phyloP scores from a whole-genome alignment of 2,329 filamentous ascomycete species.

The Aspergillus texensis region DNA sequence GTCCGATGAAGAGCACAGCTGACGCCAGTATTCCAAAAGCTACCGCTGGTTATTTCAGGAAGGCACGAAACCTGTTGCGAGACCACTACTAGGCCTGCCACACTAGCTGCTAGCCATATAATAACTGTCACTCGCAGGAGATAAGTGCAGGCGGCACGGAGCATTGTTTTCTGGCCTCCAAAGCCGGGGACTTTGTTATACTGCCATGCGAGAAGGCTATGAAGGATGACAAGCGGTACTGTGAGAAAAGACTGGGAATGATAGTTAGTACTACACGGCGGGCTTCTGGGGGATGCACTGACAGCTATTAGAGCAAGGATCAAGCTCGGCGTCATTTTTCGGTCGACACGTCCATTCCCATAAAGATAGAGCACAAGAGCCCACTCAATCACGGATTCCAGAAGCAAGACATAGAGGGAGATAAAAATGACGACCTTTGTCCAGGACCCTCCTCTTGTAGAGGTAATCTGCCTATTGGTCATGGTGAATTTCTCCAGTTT shows the following conservation, averaged over 20 bases:
- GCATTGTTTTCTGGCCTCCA: conserved; percentile 31
- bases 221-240: conserved; percentile 38
- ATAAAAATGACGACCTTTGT: conserved; percentile 40
- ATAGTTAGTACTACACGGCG: background rate
- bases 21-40: conserved; percentile 39
- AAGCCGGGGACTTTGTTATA: conserved; percentile 36
- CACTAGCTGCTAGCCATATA: conserved; percentile 42
- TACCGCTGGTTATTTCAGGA: conserved; percentile 24
- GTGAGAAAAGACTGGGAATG: conserved; percentile 38
- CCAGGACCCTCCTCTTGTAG: conserved; percentile 35
- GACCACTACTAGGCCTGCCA: conserved; percentile 40
- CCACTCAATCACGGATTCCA: conserved; percentile 39
- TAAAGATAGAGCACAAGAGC: conserved; percentile 40
- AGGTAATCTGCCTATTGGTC: conserved; percentile 12
- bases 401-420: conserved; percentile 37
- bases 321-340: conserved; percentile 41
- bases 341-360: conserved; percentile 37
- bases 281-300: conserved; percentile 14
- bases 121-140: conserved; percentile 38
- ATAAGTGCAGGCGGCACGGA: conserved; percentile 40
- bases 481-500: conserved; percentile 7
- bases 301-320: conserved; percentile 40
- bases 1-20: conserved; percentile 42
- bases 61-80: conserved; percentile 40
- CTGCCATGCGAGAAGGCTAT: conserved; percentile 44